Base-by-base conservation (phyloP, 306 rosid genomes). In the Pterocarpus macrocarpus region DNA sequence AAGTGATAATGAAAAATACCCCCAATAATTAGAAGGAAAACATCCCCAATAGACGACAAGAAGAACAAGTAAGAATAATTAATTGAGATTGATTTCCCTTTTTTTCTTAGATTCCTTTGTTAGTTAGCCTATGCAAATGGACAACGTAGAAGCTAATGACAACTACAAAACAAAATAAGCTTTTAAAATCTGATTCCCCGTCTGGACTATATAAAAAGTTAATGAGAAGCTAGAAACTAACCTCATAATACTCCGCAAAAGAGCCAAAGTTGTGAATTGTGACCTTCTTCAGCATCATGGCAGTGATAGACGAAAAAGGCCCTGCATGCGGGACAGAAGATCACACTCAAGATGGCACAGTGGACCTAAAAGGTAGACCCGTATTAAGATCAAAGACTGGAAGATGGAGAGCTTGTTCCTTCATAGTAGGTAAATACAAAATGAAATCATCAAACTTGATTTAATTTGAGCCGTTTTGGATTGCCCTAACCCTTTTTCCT, bases 321-420 rank as follows among this genome's bases (percentile, higher is more conserved):
- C 44, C 2, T 68, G 58, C 56, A 59, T 17, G 9, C 8, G 62
- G 2, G 47, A 81, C 45, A 44, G 82, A 75, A 17, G 81, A 74
- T 47, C 78, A 81, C 81, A 85, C 88, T 39, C 33, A 82, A 74
- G 86, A 85, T 78, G 86, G 84, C 34, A 82, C 88, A 3, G 79
- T 82, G 38, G 86, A 85, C 28, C 74, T 73, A 16, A 71, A 69
- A 68, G 71, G 86, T 5, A 82, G 71, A 78, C 79, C 75, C 2
- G 15, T 81, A 62, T 73, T 78, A 71, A 85, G 84, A 64, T 85
- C 86, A 74, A 85, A 82, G 14, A 82, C 84, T 12, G 88, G 88
- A 63, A 68, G 47, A 45, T 85, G 84, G 86, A 82, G 35, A 81
- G 86, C 86, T 28, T 85, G 84, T 33, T 78, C 59, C 78, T 85